phyloP scores from a whole-genome alignment of 1,284 basidiomycete species.

The Cystobasidium sp. region DNA sequence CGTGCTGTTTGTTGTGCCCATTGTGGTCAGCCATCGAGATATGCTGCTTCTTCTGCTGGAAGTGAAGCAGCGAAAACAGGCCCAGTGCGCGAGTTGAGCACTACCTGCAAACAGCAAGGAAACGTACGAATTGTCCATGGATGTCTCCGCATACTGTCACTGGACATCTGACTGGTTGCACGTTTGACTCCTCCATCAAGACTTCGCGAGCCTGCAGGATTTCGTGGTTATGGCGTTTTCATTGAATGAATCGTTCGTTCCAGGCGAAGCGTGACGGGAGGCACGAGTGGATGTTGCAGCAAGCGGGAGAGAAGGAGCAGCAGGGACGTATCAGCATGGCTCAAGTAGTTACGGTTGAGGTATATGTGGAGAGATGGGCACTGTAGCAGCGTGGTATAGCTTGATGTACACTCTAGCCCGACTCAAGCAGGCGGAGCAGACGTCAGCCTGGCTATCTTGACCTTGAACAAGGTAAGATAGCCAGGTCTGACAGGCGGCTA shows the following conservation, averaged over 20 bases:
- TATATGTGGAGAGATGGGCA: neutral
- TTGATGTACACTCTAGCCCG: neutral
- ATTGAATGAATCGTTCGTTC: slow-evolving; percentile 18
- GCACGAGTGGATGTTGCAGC: slow-evolving; percentile 32
- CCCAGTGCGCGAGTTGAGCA: neutral
- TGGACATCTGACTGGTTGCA: slow-evolving; percentile 95
- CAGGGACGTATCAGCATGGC: neutral
- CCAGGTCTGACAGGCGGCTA: neutral
- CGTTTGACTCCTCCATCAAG: slow-evolving; percentile 95
- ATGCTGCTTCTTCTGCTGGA: neutral
- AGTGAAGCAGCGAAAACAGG: neutral
- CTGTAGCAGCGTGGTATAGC: slow-evolving; percentile 6
- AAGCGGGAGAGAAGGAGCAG: neutral
- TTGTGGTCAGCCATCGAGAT: neutral
- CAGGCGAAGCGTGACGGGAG: slow-evolving; percentile 41
- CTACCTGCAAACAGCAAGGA: slow-evolving; percentile 24
- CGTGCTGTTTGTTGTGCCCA: slow-evolving; percentile 68
- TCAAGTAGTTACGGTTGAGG: neutral
- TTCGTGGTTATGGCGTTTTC: neutral
- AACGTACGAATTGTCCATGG: slow-evolving; percentile 97
- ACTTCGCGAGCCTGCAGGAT: slow-evolving; percentile 84
- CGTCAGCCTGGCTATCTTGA: slow-evolving; percentile 3
- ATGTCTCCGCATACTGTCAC: slow-evolving; percentile 98
- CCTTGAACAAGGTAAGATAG: neutral
- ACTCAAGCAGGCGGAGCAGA: neutral